These are phyloP conservation scores for Penicillium malachiteum DNA, from an alignment of 495 filamentous ascomycete genomes.

Conservation along the genomic window DNA sequence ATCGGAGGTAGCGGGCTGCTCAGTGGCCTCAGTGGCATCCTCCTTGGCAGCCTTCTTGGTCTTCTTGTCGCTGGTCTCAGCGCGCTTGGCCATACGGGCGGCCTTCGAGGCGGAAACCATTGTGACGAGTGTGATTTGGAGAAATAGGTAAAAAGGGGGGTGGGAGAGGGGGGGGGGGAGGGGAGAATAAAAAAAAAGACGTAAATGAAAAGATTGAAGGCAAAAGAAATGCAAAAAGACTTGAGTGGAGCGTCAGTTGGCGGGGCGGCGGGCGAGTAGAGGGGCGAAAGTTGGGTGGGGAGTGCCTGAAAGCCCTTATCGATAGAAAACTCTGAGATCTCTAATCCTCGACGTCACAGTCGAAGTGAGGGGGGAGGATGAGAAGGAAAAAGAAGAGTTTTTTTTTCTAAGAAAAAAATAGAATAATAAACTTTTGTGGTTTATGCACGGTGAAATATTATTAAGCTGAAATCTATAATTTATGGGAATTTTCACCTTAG, in stretches of 20 bases:
- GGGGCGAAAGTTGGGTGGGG: constrained; percentile 37
- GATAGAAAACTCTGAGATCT: constrained; percentile 33
- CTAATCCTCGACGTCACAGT: constrained; percentile 12
- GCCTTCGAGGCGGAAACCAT: constrained; percentile 94
- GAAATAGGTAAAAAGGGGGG: background rate
- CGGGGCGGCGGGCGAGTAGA: constrained; percentile 39
- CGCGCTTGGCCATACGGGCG: constrained; percentile 94
- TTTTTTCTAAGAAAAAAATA: background rate
- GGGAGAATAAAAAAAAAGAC: constrained; percentile 14
- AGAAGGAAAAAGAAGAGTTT: constrained; percentile 5
- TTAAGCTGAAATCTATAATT: background rate
- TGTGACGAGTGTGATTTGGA: constrained; percentile 21
- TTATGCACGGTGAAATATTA: background rate
- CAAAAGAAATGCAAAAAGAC: constrained; percentile 40
- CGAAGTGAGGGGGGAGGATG: background rate
- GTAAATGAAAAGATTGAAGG: constrained; percentile 31
- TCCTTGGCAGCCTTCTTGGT: constrained; percentile 60
- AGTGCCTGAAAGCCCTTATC: constrained; percentile 42
- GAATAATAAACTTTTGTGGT: background rate
- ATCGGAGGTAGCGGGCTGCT: constrained; percentile 66
- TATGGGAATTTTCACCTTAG: no score
- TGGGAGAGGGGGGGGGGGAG: constrained; percentile 9
- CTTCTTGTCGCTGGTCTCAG: constrained; percentile 67
- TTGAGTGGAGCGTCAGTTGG: constrained; percentile 40
- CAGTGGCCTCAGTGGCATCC: constrained; percentile 62